Conservation (phyloP, 257 asterid species). For the Solanum gandarillasii region DNA sequence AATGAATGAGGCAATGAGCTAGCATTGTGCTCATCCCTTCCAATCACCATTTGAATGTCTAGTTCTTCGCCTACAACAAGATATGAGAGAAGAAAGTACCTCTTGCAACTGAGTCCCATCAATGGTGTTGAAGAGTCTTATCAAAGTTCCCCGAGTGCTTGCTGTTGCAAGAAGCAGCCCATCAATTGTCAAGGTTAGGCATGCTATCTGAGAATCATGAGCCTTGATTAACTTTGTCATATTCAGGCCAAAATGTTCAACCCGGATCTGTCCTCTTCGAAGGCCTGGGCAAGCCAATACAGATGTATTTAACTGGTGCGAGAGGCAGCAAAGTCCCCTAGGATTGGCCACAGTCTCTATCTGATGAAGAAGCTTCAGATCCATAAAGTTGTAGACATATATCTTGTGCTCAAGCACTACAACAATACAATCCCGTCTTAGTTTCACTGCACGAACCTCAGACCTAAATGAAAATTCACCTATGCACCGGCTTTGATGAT, state of each 20-base stretch:
- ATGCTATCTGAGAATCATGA: slow-evolving; percentile 80
- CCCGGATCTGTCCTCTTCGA: slow-evolving; percentile 79
- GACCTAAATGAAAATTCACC: slow-evolving; percentile 93
- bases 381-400: slow-evolving; percentile 75
- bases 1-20: not conserved
- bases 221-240: slow-evolving; percentile 66
- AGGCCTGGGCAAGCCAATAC: slow-evolving; percentile 85
- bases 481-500: slow-evolving; percentile 84
- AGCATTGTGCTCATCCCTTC: not conserved
- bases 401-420: slow-evolving; percentile 89
- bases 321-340: slow-evolving; percentile 85
- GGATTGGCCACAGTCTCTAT: slow-evolving; percentile 79
- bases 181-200: slow-evolving; percentile 75
- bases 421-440: slow-evolving; percentile 77
- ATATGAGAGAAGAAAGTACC: slow-evolving; percentile 30
- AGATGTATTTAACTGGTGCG: slow-evolving; percentile 66
- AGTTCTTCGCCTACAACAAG: not conserved
- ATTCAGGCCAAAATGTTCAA: slow-evolving; percentile 85
- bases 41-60: not conserved
- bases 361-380: slow-evolving; percentile 86
- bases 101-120: slow-evolving; percentile 90
- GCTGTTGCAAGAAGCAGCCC: slow-evolving; percentile 97
- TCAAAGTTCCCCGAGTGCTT: slow-evolving; percentile 76
- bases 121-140: slow-evolving; percentile 92
- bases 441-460: slow-evolving; percentile 74